Percentiles rank a stretch among this genome's conserved stretches.
Conservation (phyloP, 345 rosid species). For the Isatis tinctoria region DNA sequence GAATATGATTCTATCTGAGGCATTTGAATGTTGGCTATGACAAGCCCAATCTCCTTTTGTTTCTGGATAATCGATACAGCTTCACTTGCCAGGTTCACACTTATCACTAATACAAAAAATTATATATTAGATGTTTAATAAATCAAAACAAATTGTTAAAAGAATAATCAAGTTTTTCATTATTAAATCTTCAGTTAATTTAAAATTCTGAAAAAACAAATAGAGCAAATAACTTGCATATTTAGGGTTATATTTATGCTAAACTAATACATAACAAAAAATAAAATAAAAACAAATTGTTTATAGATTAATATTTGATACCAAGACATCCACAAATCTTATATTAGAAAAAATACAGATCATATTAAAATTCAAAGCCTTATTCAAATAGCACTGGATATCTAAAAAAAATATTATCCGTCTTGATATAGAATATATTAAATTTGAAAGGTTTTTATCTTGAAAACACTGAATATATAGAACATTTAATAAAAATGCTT, state of each 20-base stretch:
- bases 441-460: too few species aligned
- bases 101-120: conserved; percentile 36
- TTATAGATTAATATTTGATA: too few species aligned
- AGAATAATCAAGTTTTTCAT: too few species aligned
- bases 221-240: not conserved
- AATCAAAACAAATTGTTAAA: not conserved
- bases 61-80: conserved; percentile 38
- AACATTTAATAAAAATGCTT: too few species aligned
- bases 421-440: too few species aligned
- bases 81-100: conserved; percentile 7
- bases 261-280: not conserved
- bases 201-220: not conserved
- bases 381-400: too few species aligned
- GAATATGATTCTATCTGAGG: conserved; percentile 23
- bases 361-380: not conserved
- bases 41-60: conserved; percentile 34
- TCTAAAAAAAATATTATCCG: too few species aligned
- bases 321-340: not conserved
- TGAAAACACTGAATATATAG: too few species aligned
- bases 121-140: not conserved
- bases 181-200: too few species aligned
- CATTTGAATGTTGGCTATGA: conserved; percentile 39
- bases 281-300: too few species aligned
- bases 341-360: not conserved
- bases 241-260: not conserved